Conservation (phyloP, 1,284 basidiomycete genomes). For the Apiotrichum domesticum region DNA sequence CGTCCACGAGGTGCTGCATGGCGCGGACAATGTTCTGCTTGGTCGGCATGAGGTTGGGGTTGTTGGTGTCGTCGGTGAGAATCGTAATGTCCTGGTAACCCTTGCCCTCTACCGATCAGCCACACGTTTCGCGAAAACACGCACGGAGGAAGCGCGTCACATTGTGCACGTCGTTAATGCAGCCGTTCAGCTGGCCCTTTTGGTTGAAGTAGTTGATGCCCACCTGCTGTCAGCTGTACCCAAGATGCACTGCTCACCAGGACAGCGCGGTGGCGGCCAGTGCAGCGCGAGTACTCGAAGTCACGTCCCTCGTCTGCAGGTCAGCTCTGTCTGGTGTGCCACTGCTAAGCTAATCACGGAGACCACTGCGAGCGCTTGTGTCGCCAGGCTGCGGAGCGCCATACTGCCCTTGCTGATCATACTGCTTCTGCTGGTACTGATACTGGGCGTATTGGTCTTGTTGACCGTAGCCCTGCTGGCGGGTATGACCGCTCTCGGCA, state of each 20-base stretch:
- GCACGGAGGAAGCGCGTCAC: constrained; percentile 64
- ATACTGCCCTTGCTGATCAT: no score
- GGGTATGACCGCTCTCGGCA: background rate
- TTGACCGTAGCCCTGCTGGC: no score
- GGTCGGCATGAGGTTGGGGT: constrained; percentile 65
- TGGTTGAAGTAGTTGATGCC: constrained; percentile 45
- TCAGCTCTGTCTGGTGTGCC: background rate
- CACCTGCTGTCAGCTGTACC: constrained; percentile 50
- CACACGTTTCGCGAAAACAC: background rate
- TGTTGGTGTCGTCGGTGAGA: constrained; percentile 67
- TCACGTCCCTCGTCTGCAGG: constrained; percentile 42
- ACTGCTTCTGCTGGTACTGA: no score
- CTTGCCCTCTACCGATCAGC: constrained; percentile 48
- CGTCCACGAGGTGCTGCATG: constrained; percentile 81
- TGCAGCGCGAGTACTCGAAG: constrained; percentile 80
- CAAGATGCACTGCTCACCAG: constrained; percentile 55
- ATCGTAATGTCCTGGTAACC: constrained; percentile 73
- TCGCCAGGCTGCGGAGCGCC: no score
- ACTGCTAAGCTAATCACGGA: no score
- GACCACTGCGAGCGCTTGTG: no score
- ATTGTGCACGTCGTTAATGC: constrained; percentile 82
- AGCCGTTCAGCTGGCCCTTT: constrained; percentile 53
- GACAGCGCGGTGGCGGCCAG: constrained; percentile 11
- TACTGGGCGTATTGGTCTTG: no score
- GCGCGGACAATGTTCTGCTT: constrained; percentile 74